Evolutionary conservation across 2,329 filamentous ascomycete genomes (phyloP), one percentile per base, ranked within the genome.

Genomic region (Diplodia mutila): DNA sequence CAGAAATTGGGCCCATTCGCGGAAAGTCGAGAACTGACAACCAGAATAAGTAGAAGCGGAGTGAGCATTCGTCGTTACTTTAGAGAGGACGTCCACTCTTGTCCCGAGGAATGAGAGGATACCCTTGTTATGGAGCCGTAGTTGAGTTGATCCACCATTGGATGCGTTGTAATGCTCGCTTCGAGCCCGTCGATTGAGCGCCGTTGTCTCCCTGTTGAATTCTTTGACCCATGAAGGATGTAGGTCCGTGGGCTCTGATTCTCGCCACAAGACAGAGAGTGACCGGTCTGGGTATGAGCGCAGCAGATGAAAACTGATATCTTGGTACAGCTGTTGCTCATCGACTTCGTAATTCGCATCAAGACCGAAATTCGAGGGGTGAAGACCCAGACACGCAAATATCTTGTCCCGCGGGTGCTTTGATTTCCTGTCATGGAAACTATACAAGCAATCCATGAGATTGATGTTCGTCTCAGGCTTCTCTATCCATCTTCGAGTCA

Each of bases 181-280:
- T 6, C 59, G 37, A 25, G 18, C 23, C 3, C 39, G 39, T 49
- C 46, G 59, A 23, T 63, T 51, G 27, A 49, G 6, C 4, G 34
- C n/a, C 11, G n/a, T 27, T 16, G 54, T 42, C 6, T 21, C 25
- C 1, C 12, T 18, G 39, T 18, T 6, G 42, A 63, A 51, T 6
- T 49, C 16, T 4, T 63, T 63, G 25, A 63, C 25, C 59, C 59
- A 63, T 16, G 59, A 63, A 18, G 39, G 39, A 46, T 6, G 29
- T 11, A 2, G 1, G 4, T 34, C 3, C 25, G 7, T 32, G 27
- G 51, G 59, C 53, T 34, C 27, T 4, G 54, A 42, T 39, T 59
- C 54, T 8, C 32, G 18, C 54, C 54, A 59, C 14, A 42, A 25
- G 6, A 59, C 34, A 2, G 39, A 63, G 21, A 63, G 46, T 9